Percentiles rank a stretch among this genome's conserved stretches.
Conservation (phyloP, 352 stramenopile species). For the Phytopythium ostracodes region DNA sequence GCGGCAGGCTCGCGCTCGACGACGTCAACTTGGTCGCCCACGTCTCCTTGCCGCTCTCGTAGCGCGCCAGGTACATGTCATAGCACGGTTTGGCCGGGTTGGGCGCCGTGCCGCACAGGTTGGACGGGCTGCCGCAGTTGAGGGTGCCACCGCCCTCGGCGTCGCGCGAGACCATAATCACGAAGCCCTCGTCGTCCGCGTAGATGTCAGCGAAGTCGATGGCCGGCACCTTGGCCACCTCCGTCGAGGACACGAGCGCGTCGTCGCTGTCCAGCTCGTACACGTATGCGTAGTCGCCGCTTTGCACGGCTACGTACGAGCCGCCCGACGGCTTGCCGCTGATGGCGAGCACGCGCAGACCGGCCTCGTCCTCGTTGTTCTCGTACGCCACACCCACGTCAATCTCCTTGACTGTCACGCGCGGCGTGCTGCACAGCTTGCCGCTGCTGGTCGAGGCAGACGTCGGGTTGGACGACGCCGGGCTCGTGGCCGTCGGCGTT, state of each 20-base stretch:
- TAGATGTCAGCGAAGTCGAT: slow-evolving; percentile 57
- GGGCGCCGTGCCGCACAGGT: slow-evolving; percentile 40
- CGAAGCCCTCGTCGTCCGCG: slow-evolving; percentile 49
- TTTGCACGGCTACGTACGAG: slow-evolving; percentile 49
- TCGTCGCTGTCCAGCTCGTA: slow-evolving; percentile 43
- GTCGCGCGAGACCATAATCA: slow-evolving; percentile 44
- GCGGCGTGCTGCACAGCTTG: slow-evolving; percentile 39
- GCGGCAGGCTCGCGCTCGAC: slow-evolving; percentile 41
- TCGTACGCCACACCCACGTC: slow-evolving; percentile 29
- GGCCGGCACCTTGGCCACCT: slow-evolving; percentile 29
- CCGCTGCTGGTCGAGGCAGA: slow-evolving; percentile 13
- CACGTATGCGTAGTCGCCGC: slow-evolving; percentile 38
- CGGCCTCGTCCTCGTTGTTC: slow-evolving; percentile 46
- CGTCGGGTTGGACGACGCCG: slow-evolving; percentile 8
- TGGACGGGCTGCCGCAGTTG: slow-evolving; percentile 53
- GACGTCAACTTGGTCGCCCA: slow-evolving; percentile 58
- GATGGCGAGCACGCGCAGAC: slow-evolving; percentile 44
- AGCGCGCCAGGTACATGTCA: slow-evolving; percentile 59
- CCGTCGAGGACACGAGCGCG: slow-evolving; percentile 34
- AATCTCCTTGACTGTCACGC: slow-evolving; percentile 36
- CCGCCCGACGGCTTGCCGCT: slow-evolving; percentile 36
- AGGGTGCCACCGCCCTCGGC: slow-evolving; percentile 48
- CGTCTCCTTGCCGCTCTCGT: slow-evolving; percentile 39
- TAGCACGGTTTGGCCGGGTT: slow-evolving; percentile 40
- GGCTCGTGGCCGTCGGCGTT: slow-evolving; percentile 6